Percentiles rank a stretch among this genome's conserved stretches.
phyloP scores from a whole-genome alignment of 768 basidiomycete genomes.

The Tulasnella sp. region DNA sequence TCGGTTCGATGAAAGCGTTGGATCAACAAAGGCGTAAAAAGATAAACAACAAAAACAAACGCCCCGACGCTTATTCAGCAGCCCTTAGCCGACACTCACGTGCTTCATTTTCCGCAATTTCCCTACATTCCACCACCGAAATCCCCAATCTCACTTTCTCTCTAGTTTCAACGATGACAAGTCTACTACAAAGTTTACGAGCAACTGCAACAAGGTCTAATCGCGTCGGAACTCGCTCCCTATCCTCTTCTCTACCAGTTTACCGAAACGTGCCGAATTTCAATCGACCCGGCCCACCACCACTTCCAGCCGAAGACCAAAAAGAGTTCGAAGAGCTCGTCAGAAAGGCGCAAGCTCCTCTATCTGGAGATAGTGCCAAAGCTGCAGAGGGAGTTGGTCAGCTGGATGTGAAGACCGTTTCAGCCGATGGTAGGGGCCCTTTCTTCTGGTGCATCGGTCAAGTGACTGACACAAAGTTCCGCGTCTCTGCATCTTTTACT shows the following conservation, averaged over 20 bases:
- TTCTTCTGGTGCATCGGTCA: not conserved
- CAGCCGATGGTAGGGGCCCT: constrained; percentile 1
- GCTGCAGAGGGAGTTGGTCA: constrained; percentile 34
- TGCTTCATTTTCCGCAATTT: not conserved
- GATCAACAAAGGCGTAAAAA: constrained; percentile 1
- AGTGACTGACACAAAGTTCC: not conserved
- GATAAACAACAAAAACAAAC: not conserved
- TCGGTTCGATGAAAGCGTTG: not conserved
- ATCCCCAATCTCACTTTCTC: not conserved
- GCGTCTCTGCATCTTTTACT: not conserved
- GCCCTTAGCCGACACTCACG: not conserved
- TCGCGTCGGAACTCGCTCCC: not conserved
- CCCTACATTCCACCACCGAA: not conserved
- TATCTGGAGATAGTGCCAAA: constrained; percentile 38
- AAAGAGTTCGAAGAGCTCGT: constrained; percentile 82
- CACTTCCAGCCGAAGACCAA: constrained; percentile 67
- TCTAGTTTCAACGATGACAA: not conserved
- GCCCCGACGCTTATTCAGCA: not conserved
- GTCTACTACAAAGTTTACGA: not conserved
- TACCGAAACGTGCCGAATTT: constrained; percentile 13
- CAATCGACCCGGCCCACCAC: constrained; percentile 56
- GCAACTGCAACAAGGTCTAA: not conserved
- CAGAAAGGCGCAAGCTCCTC: constrained; percentile 33
- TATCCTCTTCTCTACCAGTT: not conserved
- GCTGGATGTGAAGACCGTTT: constrained; percentile 25